Conservation (phyloP, 306 rosid genomes). For the Elaeagnus macrophylla region DNA sequence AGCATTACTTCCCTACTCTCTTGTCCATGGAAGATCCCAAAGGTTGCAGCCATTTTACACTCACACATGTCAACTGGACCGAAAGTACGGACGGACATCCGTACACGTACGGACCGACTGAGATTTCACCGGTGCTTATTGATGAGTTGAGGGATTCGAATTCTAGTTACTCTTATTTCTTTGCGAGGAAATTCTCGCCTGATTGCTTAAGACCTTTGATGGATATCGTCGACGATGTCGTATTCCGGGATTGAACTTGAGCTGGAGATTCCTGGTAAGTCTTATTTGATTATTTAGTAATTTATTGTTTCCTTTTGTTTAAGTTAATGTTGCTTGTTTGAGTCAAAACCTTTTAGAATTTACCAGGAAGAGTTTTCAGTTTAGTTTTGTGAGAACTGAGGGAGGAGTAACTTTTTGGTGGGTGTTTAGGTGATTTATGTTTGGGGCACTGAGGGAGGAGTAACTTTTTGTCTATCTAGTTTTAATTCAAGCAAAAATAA, state of each 20-base stretch:
- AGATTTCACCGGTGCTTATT: constrained; percentile 54
- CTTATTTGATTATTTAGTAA: too few species aligned
- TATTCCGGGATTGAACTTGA: constrained; percentile 54
- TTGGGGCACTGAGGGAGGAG: too few species aligned
- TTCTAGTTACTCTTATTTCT: constrained; percentile 66
- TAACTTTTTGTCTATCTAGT: too few species aligned
- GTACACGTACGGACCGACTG: constrained; percentile 42
- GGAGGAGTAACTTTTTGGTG: too few species aligned
- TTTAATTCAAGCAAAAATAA: too few species aligned
- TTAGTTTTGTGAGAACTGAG: too few species aligned
- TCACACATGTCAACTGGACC: constrained; percentile 84
- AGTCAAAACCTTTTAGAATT: too few species aligned
- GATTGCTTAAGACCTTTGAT: constrained; percentile 70
- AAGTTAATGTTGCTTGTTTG: too few species aligned
- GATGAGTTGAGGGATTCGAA: constrained; percentile 43
- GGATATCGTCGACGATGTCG: constrained; percentile 52
- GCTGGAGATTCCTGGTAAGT: too few species aligned
- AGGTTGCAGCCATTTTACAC: constrained; percentile 73
- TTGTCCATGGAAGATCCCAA: constrained; percentile 69
- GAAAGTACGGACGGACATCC: constrained; percentile 85
- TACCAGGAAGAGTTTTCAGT: too few species aligned
- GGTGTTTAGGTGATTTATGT: too few species aligned
- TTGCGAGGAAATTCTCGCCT: constrained; percentile 77
- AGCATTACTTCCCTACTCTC: constrained; percentile 86
- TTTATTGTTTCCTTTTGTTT: too few species aligned